Base-by-base conservation (phyloP, 1,284 basidiomycete genomes). In the Macrocybe sp. region DNA sequence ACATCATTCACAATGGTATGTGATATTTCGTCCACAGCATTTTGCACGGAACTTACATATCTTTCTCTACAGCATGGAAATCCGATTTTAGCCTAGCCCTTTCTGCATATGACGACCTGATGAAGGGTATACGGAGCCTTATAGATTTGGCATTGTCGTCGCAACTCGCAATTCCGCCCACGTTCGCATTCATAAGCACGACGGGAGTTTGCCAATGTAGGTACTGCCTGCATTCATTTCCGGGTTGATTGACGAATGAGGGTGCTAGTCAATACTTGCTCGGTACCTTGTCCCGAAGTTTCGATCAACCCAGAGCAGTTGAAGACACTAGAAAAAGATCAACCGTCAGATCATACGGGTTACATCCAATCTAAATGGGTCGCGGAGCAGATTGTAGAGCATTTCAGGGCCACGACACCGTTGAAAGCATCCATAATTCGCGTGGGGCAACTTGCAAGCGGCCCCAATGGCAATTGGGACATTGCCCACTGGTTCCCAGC, bases 361-460 rank as follows among this genome's bases (percentile, higher is more conserved):
- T 74, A 74, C 53, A 52, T 59, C 9, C 67, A 74, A 51, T 65
- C 66, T 16, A 77, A 76, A 60, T 75, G 71, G 64, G 69, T 75
- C 2, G 61, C 65, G 1, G 72, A 76, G 55, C 53, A 61, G 28
- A 64, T 76, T 14, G 55, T 73, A 11, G 44, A 52, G 6, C 45
- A 43, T 0, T 64, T 62, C 1, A 54, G 56, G 0, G 48, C 59
- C 11, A 16, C 30, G 2, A 61, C 63, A 1, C 12, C 48, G 0
- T 50, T 72, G 6, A 37, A 47, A 7, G 51, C 60, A 1, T 51
- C 63, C 8, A 56, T 68, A 7, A 50, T 72, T 34, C 68, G 74
- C 12, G 57, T 71, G 1, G 72, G 71, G 2, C 70, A 73, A 45
- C 50, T 76, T 0, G 62, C 59, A 22, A 68, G 70, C 5, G 61